Base-by-base conservation (phyloP, 2,329 filamentous ascomycete genomes). In the Talaromyces sp. region DNA sequence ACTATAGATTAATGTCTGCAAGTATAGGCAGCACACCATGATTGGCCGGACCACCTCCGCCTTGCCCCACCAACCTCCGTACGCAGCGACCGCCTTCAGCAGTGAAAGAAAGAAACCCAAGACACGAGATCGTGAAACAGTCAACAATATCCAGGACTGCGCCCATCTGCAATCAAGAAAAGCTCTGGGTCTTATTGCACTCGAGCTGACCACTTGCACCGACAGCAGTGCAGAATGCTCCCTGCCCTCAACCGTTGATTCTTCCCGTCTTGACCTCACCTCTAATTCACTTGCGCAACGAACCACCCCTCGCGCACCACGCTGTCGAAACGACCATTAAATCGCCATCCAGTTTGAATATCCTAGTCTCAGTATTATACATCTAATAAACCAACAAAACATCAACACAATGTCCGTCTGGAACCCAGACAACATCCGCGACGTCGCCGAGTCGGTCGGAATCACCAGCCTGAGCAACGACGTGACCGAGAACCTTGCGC, bases 381-480 rank as follows among this genome's bases (percentile, higher is more conserved):
- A 23, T 23, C 2, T 23, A 23, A 23, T 23, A 23, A 23, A 23
- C 23, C 23, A 10, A n/a, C n/a, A 7, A 16, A 40, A 34, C 12
- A 42, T 18, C 30, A 10, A 44, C 68, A 72, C 56, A 52, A 84
- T 83, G 81, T 86, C 86, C 44, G 87, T 97, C 68, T 98, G 95
- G 95, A 98, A 97, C 73, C 88, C 91, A 18, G 95, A 99, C 70
- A 98, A 96, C 69, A 91, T 99, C 69, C 89, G 88, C 69, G 95
- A 99, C 75, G 93, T 98, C 64, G 94, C 95, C 68, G 95, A 99
- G 76, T 96, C 95, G 1, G 91, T 98, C 55, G 95, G 95, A 62
- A 93, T 99, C 69, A 81, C 85, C 68, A 84, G 86, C 60, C 83
- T 98, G 52, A 87, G 86, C 73, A 91, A 96, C 63, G 94, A 98